Conservation (phyloP, 768 basidiomycete species). For the Collybiopsis confluens region DNA sequence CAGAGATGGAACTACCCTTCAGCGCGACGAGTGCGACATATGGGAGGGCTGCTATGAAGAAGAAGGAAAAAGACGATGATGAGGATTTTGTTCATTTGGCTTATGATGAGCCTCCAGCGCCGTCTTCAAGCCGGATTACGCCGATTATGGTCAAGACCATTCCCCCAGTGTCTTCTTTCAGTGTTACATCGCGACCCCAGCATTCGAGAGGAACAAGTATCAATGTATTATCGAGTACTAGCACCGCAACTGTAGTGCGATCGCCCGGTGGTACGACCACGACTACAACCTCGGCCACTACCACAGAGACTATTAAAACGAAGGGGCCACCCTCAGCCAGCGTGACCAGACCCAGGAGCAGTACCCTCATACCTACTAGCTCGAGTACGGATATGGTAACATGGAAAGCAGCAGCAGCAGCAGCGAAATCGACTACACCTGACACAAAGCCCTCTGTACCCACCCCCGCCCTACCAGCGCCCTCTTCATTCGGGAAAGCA, state of each 20-base stretch:
- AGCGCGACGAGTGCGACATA: background rate
- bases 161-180: slow-evolving; percentile 52
- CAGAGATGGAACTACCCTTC: slow-evolving; percentile 16
- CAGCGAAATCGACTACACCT: background rate
- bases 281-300: slow-evolving; percentile 5
- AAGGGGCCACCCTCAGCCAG: background rate
- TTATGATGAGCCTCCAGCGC: slow-evolving; percentile 6
- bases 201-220: slow-evolving; percentile 23
- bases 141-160: slow-evolving; percentile 60
- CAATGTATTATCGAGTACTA: background rate
- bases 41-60: slow-evolving; percentile 15
- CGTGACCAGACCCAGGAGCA: background rate
- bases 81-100: slow-evolving; percentile 13
- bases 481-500: background rate
- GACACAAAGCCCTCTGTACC: too few relatives aligned
- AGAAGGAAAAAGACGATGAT: slow-evolving; percentile 17
- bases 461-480: too few relatives aligned
- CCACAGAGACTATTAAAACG: slow-evolving; percentile 3
- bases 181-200: slow-evolving; percentile 57
- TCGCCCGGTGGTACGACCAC: background rate
- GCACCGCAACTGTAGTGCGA: slow-evolving; percentile 4
- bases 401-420: too few relatives aligned
- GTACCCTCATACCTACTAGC: background rate
- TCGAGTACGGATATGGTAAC: background rate
- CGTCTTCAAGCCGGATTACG: slow-evolving; percentile 24